Evolutionary conservation across 2,329 filamentous ascomycete genomes (phyloP).

Genomic region (Colletotrichum sidae): DNA sequence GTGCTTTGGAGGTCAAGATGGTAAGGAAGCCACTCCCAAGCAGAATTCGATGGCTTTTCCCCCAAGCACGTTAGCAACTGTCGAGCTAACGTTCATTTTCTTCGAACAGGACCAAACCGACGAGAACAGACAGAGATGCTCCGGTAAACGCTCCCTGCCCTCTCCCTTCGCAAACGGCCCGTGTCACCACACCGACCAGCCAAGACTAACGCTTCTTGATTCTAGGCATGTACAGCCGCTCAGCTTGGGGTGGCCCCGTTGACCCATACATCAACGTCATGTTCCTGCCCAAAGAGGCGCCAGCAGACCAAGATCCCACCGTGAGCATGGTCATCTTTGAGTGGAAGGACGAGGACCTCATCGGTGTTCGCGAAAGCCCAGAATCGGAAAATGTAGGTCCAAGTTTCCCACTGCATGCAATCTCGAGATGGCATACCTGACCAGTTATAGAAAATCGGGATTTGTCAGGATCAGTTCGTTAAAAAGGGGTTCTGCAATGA

Average conservation of each 20-base stretch:
- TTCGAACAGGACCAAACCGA: slow-evolving; percentile 76
- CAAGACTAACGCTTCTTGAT: slow-evolving; percentile 37
- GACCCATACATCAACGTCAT: slow-evolving; percentile 92
- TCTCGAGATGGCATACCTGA: slow-evolving; percentile 46
- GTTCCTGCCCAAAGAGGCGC: slow-evolving; percentile 72
- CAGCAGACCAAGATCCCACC: slow-evolving; percentile 75
- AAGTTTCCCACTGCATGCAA: not conserved
- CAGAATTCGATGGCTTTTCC: not conserved
- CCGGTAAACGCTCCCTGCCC: slow-evolving; percentile 52
- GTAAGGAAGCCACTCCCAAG: slow-evolving; percentile 51
- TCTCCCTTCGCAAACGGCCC: too few species aligned
- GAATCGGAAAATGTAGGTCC: slow-evolving; percentile 64
- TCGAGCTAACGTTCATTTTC: not conserved
- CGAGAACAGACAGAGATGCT: slow-evolving; percentile 84
- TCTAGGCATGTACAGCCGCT: slow-evolving; percentile 91
- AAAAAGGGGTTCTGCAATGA: slow-evolving; percentile 77
- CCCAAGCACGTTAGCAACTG: not conserved
- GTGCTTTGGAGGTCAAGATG: slow-evolving; percentile 69
- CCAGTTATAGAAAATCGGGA: slow-evolving; percentile 55
- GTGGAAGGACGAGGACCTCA: slow-evolving; percentile 85
- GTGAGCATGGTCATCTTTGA: slow-evolving; percentile 93
- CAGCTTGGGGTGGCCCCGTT: slow-evolving; percentile 86
- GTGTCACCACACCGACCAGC: not conserved
- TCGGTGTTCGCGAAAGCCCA: slow-evolving; percentile 74
- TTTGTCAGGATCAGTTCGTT: slow-evolving; percentile 82